Conservation (phyloP, 306 rosid species). For the Carpinus fangiana region DNA sequence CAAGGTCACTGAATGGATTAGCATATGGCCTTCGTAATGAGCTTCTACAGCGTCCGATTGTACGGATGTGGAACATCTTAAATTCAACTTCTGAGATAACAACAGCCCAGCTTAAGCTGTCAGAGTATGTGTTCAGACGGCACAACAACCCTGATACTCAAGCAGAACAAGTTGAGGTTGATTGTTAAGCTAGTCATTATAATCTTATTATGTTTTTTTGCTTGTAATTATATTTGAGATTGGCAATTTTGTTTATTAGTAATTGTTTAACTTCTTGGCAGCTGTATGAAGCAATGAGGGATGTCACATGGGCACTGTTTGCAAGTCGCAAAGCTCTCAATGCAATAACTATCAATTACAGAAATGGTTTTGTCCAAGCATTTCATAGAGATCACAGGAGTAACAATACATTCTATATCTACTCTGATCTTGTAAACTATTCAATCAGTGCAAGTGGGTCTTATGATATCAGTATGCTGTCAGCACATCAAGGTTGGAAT, state of each 20-base stretch:
- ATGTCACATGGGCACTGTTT: constrained; percentile 87
- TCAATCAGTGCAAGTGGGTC: constrained; percentile 57
- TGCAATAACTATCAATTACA: constrained; percentile 89
- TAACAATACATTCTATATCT: constrained; percentile 86
- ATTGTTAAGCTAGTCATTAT: constrained; percentile 11
- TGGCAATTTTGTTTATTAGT: constrained; percentile 19
- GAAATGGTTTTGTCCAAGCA: constrained; percentile 94
- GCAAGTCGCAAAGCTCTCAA: constrained; percentile 83
- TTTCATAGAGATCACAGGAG: constrained; percentile 88
- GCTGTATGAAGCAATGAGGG: constrained; percentile 89
- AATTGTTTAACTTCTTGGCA: constrained; percentile 53
- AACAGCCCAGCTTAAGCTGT: constrained; percentile 81
- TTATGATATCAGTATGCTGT: constrained; percentile 34
- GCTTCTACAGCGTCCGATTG: constrained; percentile 87
- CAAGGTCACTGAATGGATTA: constrained; percentile 71
- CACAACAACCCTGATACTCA: constrained; percentile 73
- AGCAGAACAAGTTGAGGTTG: constrained; percentile 96
- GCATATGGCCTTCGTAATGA: constrained; percentile 94
- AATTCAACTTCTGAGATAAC: constrained; percentile 93
- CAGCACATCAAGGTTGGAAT: constrained; percentile 58
- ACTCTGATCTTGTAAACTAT: constrained; percentile 85
- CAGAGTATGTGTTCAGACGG: constrained; percentile 75
- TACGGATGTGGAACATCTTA: constrained; percentile 95
- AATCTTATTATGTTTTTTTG: background rate
- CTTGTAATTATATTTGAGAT: constrained; percentile 1